These are phyloP conservation scores for Botrytis deweyae DNA, from an alignment of 2,329 filamentous ascomycete species.

Conservation along the genomic window DNA sequence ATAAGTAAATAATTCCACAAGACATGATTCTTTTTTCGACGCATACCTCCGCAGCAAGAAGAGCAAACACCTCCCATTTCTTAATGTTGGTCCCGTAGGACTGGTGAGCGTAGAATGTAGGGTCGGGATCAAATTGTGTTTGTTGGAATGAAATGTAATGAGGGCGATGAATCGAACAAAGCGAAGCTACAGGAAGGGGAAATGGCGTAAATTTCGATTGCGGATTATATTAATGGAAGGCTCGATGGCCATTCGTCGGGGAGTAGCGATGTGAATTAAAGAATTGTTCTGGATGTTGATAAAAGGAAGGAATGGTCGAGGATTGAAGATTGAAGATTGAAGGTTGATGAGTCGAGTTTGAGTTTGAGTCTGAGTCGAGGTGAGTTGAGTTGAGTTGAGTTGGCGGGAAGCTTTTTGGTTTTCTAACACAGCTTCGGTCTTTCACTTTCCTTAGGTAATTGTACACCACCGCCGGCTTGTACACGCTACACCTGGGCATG, in stretches of 20 bases:
- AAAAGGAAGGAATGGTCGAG: constrained; percentile 18
- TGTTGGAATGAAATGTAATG: constrained; percentile 28
- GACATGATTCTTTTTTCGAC: constrained; percentile 21
- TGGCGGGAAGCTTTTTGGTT: constrained; percentile 18
- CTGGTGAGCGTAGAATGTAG: constrained; percentile 22
- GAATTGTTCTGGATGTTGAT: constrained; percentile 18
- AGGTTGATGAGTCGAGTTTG: not conserved
- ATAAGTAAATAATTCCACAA: constrained; percentile 28
- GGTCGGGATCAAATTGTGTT: constrained; percentile 33
- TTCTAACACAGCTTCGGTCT: constrained; percentile 20
- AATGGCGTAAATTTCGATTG: constrained; percentile 2
- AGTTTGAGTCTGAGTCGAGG: not conserved
- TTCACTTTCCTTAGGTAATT: constrained; percentile 17
- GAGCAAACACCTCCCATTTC: constrained; percentile 63
- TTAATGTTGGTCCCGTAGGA: constrained; percentile 37
- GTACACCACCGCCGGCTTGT: constrained; percentile 19
- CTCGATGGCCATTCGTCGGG: constrained; percentile 23
- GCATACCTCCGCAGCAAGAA: constrained; percentile 59
- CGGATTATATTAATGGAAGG: constrained; percentile 21
- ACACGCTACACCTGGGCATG: constrained; percentile 7
- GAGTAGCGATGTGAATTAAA: constrained; percentile 12
- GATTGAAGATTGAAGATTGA: not conserved
- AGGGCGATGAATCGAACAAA: constrained; percentile 32
- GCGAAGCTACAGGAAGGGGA: constrained; percentile 22
- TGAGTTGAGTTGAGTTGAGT: not conserved